Conservation (phyloP, 2,329 filamentous ascomycete genomes). For the Cercospora berteroae region DNA sequence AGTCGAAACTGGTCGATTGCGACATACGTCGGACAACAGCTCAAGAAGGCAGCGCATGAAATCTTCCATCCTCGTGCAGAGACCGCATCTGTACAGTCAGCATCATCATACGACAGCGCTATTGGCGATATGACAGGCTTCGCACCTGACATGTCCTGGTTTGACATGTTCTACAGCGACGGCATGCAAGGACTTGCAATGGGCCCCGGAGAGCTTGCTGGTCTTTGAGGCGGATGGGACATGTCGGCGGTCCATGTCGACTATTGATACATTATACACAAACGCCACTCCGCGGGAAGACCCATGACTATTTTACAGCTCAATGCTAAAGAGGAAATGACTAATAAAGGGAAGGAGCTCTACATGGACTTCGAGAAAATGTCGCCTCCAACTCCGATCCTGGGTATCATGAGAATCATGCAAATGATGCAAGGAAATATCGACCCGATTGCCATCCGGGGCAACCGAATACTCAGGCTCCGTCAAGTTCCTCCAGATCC, state of each 20-base stretch:
- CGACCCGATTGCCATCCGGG: background rate
- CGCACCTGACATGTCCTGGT: slow-evolving; percentile 24
- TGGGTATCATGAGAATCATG: slow-evolving; percentile 12
- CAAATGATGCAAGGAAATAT: background rate
- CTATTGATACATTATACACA: background rate
- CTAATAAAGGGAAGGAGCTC: background rate
- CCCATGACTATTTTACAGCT: background rate
- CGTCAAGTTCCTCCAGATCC: slow-evolving; percentile 5
- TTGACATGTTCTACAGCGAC: slow-evolving; percentile 26
- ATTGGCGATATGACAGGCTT: slow-evolving; percentile 17
- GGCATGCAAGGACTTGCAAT: slow-evolving; percentile 14
- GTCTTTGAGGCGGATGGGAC: background rate
- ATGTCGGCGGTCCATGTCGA: background rate
- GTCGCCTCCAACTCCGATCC: slow-evolving; percentile 2
- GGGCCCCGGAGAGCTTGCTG: slow-evolving; percentile 2
- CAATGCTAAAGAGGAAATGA: background rate
- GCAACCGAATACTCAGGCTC: background rate
- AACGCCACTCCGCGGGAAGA: background rate
- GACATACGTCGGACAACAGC: slow-evolving; percentile 65
- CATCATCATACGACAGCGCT: slow-evolving; percentile 19
- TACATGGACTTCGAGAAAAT: background rate
- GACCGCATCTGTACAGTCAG: slow-evolving; percentile 8
- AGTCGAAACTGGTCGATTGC: slow-evolving; percentile 72
- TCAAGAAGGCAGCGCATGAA: slow-evolving; percentile 72
- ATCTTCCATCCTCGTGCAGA: slow-evolving; percentile 40